Evolutionary conservation across 805 yeast species (phyloP).

Genomic region (Jamesozyma spencerorum): DNA sequence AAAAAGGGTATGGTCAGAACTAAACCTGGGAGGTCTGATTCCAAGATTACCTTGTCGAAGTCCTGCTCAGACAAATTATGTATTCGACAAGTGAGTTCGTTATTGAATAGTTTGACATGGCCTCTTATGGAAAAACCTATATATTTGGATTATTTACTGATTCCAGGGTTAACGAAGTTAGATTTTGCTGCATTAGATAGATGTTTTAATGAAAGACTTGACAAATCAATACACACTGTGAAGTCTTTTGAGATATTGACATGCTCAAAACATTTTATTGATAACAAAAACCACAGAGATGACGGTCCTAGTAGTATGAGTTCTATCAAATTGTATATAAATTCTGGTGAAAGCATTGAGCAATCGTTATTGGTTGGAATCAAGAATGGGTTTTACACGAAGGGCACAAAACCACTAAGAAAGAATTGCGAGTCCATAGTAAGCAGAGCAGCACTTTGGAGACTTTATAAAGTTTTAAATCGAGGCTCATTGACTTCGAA

Average conservation of each 20-base stretch:
- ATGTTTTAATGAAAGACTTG: constrained; percentile 11
- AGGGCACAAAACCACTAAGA: constrained; percentile 35
- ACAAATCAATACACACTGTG: constrained; percentile 1
- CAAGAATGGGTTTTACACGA: constrained; percentile 46
- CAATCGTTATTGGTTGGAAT: constrained; percentile 47
- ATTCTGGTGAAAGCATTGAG: constrained; percentile 6
- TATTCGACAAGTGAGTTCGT: constrained; percentile 48
- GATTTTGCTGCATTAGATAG: constrained; percentile 5
- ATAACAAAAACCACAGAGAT: constrained; percentile 8
- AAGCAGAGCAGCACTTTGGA: constrained; percentile 24
- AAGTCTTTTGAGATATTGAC: constrained; percentile 2
- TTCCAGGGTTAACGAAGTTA: constrained; percentile 28
- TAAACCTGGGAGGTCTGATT: constrained; percentile 85
- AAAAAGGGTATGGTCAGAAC: constrained; percentile 67
- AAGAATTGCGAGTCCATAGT: constrained; percentile 31
- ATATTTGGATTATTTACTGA: constrained; percentile 40
- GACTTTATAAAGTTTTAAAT: constrained; percentile 7
- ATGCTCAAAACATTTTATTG: constrained; percentile 11
- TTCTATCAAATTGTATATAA: constrained; percentile 11
- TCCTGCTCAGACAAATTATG: constrained; percentile 85
- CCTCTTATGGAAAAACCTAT: constrained; percentile 24
- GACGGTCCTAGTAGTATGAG: constrained; percentile 20
- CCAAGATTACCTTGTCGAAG: constrained; percentile 61
- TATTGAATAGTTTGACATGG: constrained; percentile 41
- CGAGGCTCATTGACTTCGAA: background rate